Base-by-base conservation (phyloP, 2,329 filamentous ascomycete genomes). In the Aspergillus costaricaensis region DNA sequence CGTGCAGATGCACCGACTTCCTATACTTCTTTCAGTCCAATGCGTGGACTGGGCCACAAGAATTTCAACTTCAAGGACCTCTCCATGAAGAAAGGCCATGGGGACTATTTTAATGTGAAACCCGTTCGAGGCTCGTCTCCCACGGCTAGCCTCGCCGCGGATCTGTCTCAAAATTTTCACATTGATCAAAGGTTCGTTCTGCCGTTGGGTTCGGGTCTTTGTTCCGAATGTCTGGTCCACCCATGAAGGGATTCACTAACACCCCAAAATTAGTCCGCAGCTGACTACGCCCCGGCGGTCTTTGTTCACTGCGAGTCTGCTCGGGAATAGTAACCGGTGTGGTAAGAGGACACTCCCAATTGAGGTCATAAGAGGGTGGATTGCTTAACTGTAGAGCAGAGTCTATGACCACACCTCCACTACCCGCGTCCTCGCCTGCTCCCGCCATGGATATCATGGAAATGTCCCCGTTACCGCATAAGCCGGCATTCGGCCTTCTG, bases 111-210 rank as follows among this genome's bases (percentile, higher is more conserved):
- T 81, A 88, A 84, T 70, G 78, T 90, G 70, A 92, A 91, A 74
- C 85, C 89, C 55, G 82, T 91, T 70, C 87, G 87, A 67, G 91
- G 92, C 52, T 96, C 93, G 19, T 99, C 95, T 59, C 95, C 95
- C 5, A 93, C 92, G 38, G 88, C 92, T 55, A 96, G 91, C 72
- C 82, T 99, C 68, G 94, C 93, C 44, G 93, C 92, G 63, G 95
- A 99, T 79, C 84, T 98, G 70, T 97, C 93, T 60, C 92, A 96
- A 75, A 99, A 98, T 81, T 96, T 98, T 76, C 91, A 94, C 74
- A 91, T 98, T 75, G 93, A 97, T 78, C 92, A 90, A 73, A 97
- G 93, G 94, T 97, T 82, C 68, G 85, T 73, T 55, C 15, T 21
- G n/a, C 51, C 19, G 49, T 62, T 63, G 62, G 67, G 67, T 36